Evolutionary conservation across 202 grass and related monocot species (phyloP).

Genomic region (Carex arenaria): DNA sequence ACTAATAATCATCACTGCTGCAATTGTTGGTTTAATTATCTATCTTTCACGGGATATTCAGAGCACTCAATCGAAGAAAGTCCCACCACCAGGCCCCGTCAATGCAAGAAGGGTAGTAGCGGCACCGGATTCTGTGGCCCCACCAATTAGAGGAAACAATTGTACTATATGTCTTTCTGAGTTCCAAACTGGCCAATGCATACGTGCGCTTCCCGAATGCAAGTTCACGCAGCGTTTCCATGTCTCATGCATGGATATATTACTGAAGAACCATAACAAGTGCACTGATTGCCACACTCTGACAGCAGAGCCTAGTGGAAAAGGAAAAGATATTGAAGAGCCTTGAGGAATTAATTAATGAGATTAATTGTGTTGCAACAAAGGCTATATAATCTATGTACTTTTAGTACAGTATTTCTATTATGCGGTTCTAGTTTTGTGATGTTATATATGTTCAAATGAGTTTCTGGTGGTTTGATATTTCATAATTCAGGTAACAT

Average conservation of each 20-base stretch:
- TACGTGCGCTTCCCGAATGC: no score
- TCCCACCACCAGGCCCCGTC: not conserved
- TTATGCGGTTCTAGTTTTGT: not conserved
- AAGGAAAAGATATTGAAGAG: not conserved
- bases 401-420: not conserved
- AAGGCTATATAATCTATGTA: no score
- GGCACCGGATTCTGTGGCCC: no score
- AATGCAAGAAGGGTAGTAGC: no score
- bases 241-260: no score
- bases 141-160: no score
- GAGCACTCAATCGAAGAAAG: not conserved
- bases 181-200: no score
- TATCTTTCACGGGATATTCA: not conserved
- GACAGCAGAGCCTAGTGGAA: not conserved
- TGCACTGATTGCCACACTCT: not conserved
- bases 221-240: no score
- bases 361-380: not conserved
- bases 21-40: not conserved
- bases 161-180: no score
- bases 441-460: not conserved
- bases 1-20: not conserved
- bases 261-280: no score
- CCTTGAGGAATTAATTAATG: not conserved
- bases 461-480: not conserved
- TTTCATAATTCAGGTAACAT: not conserved